Evolutionary conservation across 169 alveolate genomes (phyloP), one percentile per base, ranked within the genome.

Genomic region (Neospora caninum): DNA sequence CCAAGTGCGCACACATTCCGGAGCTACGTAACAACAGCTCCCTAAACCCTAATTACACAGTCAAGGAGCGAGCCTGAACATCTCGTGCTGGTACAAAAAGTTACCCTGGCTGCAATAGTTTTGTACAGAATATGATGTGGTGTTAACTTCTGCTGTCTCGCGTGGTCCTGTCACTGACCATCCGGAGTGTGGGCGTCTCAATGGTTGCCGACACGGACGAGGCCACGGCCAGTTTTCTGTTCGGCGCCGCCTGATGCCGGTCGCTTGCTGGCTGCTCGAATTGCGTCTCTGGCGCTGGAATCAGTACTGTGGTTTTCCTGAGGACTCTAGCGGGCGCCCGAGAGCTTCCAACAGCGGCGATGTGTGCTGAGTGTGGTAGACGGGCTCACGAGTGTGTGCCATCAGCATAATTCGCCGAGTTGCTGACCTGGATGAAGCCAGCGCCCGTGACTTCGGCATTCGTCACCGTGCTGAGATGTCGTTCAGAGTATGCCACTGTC

Each of bases 241-340:
- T 64, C 73, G 73, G 73, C 73, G 73, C 7, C 31, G 73, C n/a
- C 73, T 27, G 73, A 27, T 64, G 25, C 73, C 73, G 73, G 4
- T 64, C 73, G 31, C 73, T 64, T 64, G 73, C 73, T 64, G 73
- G n/a, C 73, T 27, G 34, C 34, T 64, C 73, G 73, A 49, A 49
- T 49, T 13, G 73, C 73, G 73, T 64, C 73, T 64, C 73, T 64
- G 73, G 73, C 73, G 73, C 73, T 64, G 73, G 73, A 7, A 64
- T 49, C 58, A n/a, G 58, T 13, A 49, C 13, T 49, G 58, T 13
- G 13, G 58, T 13, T 49, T 49, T 49, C 58, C 58, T 49, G 22
- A 49, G 58, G 58, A 49, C 58, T 49, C 58, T 49, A 49, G 22
- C 58, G 58, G 58, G 58, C 58, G 58, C 58, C 58, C 22, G 4